Conservation (phyloP, 371 early-diverging fungal species). For the Parasitella parasitica region DNA sequence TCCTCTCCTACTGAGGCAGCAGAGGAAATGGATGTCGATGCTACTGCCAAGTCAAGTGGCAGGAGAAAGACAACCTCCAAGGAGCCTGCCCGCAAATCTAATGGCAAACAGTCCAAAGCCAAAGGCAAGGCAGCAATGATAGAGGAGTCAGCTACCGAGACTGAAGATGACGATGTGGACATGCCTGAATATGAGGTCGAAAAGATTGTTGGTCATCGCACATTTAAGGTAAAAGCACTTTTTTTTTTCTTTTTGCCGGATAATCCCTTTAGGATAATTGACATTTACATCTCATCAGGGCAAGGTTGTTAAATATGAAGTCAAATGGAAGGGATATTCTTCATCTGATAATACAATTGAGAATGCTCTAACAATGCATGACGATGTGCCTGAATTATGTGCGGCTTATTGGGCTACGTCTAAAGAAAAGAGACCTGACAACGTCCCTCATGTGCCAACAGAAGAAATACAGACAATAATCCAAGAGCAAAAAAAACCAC, state of each 20-base stretch:
- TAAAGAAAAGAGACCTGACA: slow-evolving; percentile 6
- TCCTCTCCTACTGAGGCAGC: not conserved
- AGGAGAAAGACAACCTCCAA: not conserved
- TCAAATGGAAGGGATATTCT: slow-evolving; percentile 28
- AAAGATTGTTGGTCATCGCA: slow-evolving; percentile 8
- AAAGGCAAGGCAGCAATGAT: not conserved
- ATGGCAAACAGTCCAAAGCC: not conserved
- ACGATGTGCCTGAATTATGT: slow-evolving; percentile 29
- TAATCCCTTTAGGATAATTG: not conserved
- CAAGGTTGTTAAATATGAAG: slow-evolving; percentile 14
- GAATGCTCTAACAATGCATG: slow-evolving; percentile 23
- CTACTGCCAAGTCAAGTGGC: not conserved
- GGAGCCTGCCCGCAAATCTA: not conserved
- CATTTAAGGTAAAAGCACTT: slow-evolving; percentile 10
- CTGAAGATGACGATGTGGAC: not conserved
- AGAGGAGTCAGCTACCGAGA: too few species aligned
- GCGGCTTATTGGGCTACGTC: slow-evolving; percentile 25
- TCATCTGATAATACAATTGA: slow-evolving; percentile 27
- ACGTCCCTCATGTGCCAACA: slow-evolving; percentile 3
- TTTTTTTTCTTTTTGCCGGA: too few species aligned
- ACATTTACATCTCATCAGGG: not conserved
- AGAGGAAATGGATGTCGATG: not conserved
- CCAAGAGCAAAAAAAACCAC: not conserved
- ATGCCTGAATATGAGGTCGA: slow-evolving; percentile 17
- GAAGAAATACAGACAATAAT: not conserved